phyloP scores from a whole-genome alignment of 2,329 filamentous ascomycete genomes.

The Basipetospora chlamydospora region DNA sequence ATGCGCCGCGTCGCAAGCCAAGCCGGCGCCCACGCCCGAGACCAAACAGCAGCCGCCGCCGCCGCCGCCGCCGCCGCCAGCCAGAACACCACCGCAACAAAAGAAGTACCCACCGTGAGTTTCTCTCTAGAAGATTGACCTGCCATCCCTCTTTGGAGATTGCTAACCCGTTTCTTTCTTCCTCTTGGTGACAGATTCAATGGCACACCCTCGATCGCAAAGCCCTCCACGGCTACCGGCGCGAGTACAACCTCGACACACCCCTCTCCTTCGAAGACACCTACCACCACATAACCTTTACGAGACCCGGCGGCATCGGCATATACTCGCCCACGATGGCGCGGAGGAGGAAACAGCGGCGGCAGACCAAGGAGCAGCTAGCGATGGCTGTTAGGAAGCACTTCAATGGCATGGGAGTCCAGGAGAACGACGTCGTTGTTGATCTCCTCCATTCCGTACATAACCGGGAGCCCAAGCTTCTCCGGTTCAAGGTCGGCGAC shows the following conservation, averaged over 20 bases:
- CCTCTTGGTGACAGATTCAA: slow-evolving; percentile 35
- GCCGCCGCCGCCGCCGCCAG: slow-evolving; percentile 7
- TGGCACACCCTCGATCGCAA: slow-evolving; percentile 55
- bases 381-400: slow-evolving; percentile 63
- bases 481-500: slow-evolving; percentile 10
- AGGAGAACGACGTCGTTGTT: slow-evolving; percentile 72
- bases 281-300: slow-evolving; percentile 47
- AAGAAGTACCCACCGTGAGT: slow-evolving; percentile 7
- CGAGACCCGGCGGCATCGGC: slow-evolving; percentile 49
- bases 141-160: no score
- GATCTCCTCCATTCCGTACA: slow-evolving; percentile 59
- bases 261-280: slow-evolving; percentile 54
- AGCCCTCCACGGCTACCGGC: slow-evolving; percentile 60
- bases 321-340: slow-evolving; percentile 64
- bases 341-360: slow-evolving; percentile 36
- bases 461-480: slow-evolving; percentile 23
- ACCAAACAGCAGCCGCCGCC: slow-evolving; percentile 29
- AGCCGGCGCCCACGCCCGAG: slow-evolving; percentile 27
- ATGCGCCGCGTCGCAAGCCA: slow-evolving; percentile 40
- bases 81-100: slow-evolving; percentile 16
- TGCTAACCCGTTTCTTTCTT: no score
- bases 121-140: neutral
- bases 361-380: slow-evolving; percentile 59
- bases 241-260: slow-evolving; percentile 55
- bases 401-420: slow-evolving; percentile 66